Percentiles rank a stretch among this genome's conserved stretches.
Evolutionary conservation across 108 stramenopile genomes (phyloP).

Genomic region (Fistulifera pelliculosa): DNA sequence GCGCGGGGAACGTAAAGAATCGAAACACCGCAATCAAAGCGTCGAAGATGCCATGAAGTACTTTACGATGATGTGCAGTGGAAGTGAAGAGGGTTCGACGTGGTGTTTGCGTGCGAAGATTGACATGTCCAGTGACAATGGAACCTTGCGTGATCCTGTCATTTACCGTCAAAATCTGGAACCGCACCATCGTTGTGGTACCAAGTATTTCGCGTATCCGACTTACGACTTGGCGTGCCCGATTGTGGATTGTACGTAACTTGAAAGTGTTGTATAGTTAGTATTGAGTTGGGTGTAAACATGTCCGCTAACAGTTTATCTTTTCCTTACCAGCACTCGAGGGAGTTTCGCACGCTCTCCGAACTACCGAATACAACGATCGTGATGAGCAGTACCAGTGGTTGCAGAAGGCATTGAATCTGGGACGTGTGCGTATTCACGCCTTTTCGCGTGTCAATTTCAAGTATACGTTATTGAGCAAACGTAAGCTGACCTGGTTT

Average conservation of each 20-base stretch:
- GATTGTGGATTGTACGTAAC: conserved; percentile 81
- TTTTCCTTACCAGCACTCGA: conserved; percentile 40
- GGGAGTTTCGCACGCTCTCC: conserved; percentile 97
- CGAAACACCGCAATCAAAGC: conserved; percentile 73
- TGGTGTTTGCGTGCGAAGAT: conserved; percentile 99
- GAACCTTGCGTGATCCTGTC: conserved; percentile 97
- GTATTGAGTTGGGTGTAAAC: no score
- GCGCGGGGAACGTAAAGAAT: conserved; percentile 63
- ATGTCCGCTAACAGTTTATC: no score
- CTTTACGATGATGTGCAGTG: conserved; percentile 84
- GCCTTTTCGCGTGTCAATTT: conserved; percentile 97
- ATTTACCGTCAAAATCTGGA: conserved; percentile 89
- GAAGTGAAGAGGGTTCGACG: conserved; percentile 59
- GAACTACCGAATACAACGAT: conserved; percentile 99
- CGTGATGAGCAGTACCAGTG: conserved; percentile 93
- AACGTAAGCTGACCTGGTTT: conserved; percentile 98
- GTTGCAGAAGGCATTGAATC: conserved; percentile 73
- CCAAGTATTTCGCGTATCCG: conserved; percentile 96
- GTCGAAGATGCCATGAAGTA: conserved; percentile 66
- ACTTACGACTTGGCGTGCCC: conserved; percentile 99
- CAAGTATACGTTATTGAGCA: conserved; percentile 91
- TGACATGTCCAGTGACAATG: conserved; percentile 92
- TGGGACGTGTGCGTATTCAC: conserved; percentile 89
- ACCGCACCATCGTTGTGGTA: conserved; percentile 95
- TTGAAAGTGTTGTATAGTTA: no score